phyloP scores from a whole-genome alignment of 345 rosid genomes.

The Salix caprea region DNA sequence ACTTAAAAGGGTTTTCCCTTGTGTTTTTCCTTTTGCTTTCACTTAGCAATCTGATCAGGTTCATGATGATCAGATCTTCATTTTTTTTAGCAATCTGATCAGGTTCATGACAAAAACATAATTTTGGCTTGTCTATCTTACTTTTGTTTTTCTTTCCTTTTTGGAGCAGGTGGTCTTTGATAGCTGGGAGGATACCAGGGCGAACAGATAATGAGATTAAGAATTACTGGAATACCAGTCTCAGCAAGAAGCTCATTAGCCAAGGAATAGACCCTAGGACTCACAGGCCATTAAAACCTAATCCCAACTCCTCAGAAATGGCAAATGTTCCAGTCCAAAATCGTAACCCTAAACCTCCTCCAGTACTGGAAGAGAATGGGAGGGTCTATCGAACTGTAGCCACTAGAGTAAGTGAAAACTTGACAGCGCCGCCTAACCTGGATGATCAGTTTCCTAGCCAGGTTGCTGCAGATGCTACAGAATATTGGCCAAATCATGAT shows the following conservation, averaged over 20 bases:
- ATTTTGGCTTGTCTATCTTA: not conserved
- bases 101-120: no score
- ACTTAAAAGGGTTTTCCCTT: no score
- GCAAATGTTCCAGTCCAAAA: not conserved
- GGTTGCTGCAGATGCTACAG: no score
- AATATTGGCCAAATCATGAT: no score
- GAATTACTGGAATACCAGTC: conserved; percentile 28
- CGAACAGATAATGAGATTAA: conserved; percentile 29
- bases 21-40: no score
- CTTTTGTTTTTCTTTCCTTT: not conserved
- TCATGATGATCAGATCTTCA: no score
- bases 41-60: no score
- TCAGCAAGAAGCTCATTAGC: conserved; percentile 26
- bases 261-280: conserved; percentile 31
- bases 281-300: conserved; percentile 22
- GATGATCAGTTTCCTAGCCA: no score
- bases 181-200: conserved; percentile 29
- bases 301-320: not conserved
- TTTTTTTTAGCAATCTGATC: no score
- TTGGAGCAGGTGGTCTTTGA: conserved; percentile 20
- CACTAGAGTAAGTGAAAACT: conserved; percentile 8
- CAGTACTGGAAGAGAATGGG: not conserved
- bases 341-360: conserved; percentile 2
- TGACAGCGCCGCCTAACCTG: not conserved
- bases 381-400: conserved; percentile 5